These are phyloP conservation scores for Aspergillus thermomutatus DNA, from an alignment of 2,329 filamentous ascomycete genomes.

Conservation along the genomic window DNA sequence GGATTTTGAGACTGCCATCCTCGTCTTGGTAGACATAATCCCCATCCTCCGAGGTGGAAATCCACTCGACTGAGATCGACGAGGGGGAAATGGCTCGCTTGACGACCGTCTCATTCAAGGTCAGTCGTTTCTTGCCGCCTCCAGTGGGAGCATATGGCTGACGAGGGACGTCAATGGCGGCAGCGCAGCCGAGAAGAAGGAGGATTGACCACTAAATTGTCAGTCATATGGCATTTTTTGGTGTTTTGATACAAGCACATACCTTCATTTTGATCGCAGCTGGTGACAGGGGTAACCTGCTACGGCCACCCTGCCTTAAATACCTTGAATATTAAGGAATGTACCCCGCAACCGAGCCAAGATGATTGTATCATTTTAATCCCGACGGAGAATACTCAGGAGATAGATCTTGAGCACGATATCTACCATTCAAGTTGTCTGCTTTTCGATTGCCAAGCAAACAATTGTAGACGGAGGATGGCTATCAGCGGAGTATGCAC, in stretches of 20 bases:
- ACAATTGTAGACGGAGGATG: background rate
- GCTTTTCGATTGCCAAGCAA: background rate
- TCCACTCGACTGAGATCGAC: slow-evolving; percentile 55
- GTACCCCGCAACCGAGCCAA: background rate
- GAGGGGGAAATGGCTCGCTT: slow-evolving; percentile 45
- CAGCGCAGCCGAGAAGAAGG: slow-evolving; percentile 15
- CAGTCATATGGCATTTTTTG: background rate
- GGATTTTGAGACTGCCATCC: slow-evolving; percentile 56
- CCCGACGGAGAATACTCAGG: background rate
- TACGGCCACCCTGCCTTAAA: background rate
- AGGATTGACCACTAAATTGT: slow-evolving; percentile 2
- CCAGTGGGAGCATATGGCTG: slow-evolving; percentile 55
- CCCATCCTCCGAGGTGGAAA: slow-evolving; percentile 58
- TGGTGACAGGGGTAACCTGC: background rate
- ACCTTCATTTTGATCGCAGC: slow-evolving; percentile 10
- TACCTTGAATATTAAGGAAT: background rate
- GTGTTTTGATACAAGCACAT: background rate
- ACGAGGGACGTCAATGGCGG: slow-evolving; percentile 50
- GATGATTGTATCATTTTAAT: background rate
- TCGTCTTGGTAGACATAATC: slow-evolving; percentile 55
- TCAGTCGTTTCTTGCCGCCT: slow-evolving; percentile 55
- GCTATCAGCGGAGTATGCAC: background rate
- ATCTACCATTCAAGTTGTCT: background rate
- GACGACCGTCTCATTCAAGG: slow-evolving; percentile 59
- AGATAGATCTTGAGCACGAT: background rate